Evolutionary conservation across 2,329 filamentous ascomycete genomes (phyloP).

Genomic region (Ramularia collo-cygni): DNA sequence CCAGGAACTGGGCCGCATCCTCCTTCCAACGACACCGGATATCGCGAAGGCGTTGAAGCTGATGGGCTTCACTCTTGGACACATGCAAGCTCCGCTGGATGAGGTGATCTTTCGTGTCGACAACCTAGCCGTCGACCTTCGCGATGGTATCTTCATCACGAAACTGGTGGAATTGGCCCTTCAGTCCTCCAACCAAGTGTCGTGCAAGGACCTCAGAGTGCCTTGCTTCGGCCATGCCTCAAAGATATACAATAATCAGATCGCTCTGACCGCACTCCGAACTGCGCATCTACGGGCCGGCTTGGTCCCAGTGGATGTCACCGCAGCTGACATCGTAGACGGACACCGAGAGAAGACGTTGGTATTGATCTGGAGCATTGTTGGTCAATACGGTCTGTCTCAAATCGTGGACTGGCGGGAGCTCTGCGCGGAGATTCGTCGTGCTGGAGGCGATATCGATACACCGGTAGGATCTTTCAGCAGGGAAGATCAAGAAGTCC

Average conservation of each 20-base stretch:
- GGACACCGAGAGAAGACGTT: slow-evolving; percentile 60
- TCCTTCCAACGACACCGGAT: slow-evolving; percentile 55
- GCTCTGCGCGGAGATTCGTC: slow-evolving; percentile 41
- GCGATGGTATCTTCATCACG: slow-evolving; percentile 55
- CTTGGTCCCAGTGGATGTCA: slow-evolving; percentile 32
- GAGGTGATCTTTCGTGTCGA: slow-evolving; percentile 53
- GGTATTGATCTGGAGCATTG: slow-evolving; percentile 52
- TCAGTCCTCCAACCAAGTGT: slow-evolving; percentile 31
- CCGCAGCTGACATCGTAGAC: slow-evolving; percentile 54
- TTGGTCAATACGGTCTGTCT: slow-evolving; percentile 50
- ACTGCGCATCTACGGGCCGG: slow-evolving; percentile 11
- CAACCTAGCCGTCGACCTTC: slow-evolving; percentile 56
- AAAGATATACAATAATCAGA: slow-evolving; percentile 53
- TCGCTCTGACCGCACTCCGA: slow-evolving; percentile 50
- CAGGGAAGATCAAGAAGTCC: slow-evolving; percentile 17
- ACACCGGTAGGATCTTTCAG: neutral
- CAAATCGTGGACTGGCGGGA: slow-evolving; percentile 50
- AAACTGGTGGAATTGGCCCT: slow-evolving; percentile 53
- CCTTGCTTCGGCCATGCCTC: slow-evolving; percentile 50
- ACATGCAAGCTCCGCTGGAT: slow-evolving; percentile 51
- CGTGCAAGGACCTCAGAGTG: slow-evolving; percentile 53
- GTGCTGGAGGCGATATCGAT: slow-evolving; percentile 1
- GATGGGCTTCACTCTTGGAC: slow-evolving; percentile 49
- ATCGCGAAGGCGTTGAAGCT: slow-evolving; percentile 49
- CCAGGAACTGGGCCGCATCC: slow-evolving; percentile 44